These are phyloP conservation scores for Trebouxia sp. DNA, from an alignment of 139 green algal genomes.

Conservation along the genomic window DNA sequence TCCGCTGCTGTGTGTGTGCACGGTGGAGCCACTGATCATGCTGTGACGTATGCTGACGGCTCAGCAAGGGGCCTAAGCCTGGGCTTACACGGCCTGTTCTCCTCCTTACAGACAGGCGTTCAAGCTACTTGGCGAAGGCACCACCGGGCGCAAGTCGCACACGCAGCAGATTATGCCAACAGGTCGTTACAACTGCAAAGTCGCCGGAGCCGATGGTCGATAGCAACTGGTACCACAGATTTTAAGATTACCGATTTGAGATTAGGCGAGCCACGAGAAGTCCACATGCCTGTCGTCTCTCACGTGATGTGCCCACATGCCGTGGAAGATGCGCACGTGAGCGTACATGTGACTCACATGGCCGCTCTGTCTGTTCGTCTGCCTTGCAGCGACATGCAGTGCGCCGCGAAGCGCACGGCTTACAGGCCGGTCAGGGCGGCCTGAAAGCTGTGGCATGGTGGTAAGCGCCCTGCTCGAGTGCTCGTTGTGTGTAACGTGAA, in stretches of 20 bases:
- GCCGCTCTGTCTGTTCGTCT: not conserved
- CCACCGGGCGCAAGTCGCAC: no score
- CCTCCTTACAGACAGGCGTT: no score
- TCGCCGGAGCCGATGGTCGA: no score
- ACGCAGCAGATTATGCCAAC: no score
- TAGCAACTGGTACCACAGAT: conserved; percentile 9
- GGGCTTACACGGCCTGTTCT: not conserved
- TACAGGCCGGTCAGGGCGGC: no score
- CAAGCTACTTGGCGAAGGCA: no score
- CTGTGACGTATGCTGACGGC: conserved; percentile 6
- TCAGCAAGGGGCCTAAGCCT: not conserved
- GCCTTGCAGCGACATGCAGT: not conserved
- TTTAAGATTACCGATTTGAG: conserved; percentile 15
- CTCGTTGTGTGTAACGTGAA: no score
- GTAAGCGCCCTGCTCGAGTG: not conserved
- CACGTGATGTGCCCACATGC: no score
- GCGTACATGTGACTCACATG: not conserved
- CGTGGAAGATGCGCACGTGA: not conserved
- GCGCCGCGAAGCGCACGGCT: no score
- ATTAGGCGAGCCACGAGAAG: not conserved
- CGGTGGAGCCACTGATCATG: conserved; percentile 1
- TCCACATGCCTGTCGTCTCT: no score
- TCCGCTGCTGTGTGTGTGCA: not conserved
- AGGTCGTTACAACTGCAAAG: no score
- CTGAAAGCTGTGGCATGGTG: conserved; percentile 1